These are phyloP conservation scores for Haematococcus lacustris DNA, from an alignment of 139 green algal genomes.

Conservation along the genomic window DNA sequence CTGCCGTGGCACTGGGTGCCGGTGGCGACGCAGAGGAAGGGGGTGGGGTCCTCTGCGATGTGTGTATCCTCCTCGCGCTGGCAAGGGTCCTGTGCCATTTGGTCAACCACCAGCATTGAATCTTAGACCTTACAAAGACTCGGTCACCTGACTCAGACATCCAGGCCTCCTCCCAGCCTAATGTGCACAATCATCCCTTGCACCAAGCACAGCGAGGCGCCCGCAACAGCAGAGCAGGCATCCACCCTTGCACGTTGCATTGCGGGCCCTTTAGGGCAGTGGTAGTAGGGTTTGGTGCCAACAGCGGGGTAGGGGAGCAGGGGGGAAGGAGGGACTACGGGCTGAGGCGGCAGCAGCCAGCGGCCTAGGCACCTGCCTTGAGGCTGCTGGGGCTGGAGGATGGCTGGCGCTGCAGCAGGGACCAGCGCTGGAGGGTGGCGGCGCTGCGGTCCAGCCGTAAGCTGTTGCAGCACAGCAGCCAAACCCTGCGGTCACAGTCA, in stretches of 20 bases:
- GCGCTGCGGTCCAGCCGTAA: constrained; percentile 18
- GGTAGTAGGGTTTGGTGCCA: too few species aligned
- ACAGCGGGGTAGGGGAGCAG: background rate
- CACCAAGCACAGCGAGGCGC: background rate
- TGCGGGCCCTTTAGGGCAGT: background rate
- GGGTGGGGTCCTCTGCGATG: background rate
- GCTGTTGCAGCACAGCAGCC: constrained; percentile 26
- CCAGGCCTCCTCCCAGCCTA: background rate
- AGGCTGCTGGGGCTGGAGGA: background rate
- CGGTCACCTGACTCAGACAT: background rate
- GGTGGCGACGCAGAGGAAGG: constrained; percentile 17
- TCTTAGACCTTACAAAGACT: background rate
- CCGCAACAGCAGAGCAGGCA: background rate
- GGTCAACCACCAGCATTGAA: background rate
- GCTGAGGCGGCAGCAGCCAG: background rate
- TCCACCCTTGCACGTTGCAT: background rate
- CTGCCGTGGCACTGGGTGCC: constrained; percentile 7
- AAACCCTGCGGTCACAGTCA: constrained; percentile 17
- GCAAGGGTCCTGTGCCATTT: background rate
- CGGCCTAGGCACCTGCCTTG: background rate
- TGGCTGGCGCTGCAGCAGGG: background rate
- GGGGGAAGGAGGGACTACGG: too few species aligned
- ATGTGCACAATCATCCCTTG: background rate
- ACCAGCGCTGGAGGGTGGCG: background rate
- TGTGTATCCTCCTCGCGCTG: background rate